Percentiles rank a stretch among this genome's conserved stretches.
These are phyloP conservation scores for Chytriomyces hyalinus DNA, from an alignment of 192 early-diverging fungal species.

Conservation along the genomic window DNA sequence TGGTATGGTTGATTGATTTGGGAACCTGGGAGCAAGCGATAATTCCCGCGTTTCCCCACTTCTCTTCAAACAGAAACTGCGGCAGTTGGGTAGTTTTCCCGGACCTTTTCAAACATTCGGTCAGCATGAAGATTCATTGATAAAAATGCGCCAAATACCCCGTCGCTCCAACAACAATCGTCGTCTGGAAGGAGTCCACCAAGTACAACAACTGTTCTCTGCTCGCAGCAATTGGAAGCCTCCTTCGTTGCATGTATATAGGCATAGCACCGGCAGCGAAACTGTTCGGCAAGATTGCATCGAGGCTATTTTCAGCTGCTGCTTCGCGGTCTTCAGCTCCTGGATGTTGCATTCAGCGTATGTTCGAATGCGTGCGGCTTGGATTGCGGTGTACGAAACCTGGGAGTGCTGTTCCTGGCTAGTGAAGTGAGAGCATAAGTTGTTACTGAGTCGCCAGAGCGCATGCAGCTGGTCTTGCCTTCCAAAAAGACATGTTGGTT, in stretches of 20 bases:
- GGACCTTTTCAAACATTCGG: constrained; percentile 31
- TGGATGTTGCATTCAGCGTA: not conserved
- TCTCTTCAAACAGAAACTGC: constrained; percentile 78
- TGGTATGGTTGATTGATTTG: not conserved
- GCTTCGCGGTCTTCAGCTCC: constrained; percentile 13
- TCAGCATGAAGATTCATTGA: not conserved
- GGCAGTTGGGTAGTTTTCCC: constrained; percentile 86
- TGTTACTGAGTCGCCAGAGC: no score
- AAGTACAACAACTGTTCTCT: constrained; percentile 69
- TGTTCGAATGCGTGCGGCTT: no score
- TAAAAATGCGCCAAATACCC: constrained; percentile 39
- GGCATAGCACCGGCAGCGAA: constrained; percentile 17
- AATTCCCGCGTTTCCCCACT: constrained; percentile 67
- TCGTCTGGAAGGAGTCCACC: constrained; percentile 70
- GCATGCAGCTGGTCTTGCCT: not conserved
- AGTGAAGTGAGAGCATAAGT: not conserved
- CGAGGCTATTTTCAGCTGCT: not conserved
- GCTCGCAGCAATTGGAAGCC: constrained; percentile 24
- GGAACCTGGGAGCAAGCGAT: constrained; percentile 78
- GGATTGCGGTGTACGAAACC: not conserved
- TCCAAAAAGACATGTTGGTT: constrained; percentile 17
- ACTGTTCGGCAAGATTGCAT: constrained; percentile 12
- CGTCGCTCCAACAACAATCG: constrained; percentile 77
- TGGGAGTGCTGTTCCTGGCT: constrained; percentile 2
- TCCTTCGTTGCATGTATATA: constrained; percentile 11